Evolutionary conservation across 805 yeast species (phyloP), one percentile per base, ranked within the genome.

Genomic region (Hanseniaspora thailandica): DNA sequence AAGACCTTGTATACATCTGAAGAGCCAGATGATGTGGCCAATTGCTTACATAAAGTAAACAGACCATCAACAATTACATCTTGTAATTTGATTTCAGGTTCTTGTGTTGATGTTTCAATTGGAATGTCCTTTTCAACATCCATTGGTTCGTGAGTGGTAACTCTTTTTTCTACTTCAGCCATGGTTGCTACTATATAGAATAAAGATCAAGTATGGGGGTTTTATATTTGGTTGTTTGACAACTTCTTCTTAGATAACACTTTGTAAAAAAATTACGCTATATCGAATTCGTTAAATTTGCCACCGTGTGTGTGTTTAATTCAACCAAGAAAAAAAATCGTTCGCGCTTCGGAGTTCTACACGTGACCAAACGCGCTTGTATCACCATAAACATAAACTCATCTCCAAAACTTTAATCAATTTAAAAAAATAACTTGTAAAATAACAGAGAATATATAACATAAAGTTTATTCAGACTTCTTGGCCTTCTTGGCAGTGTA

Each of bases 1-100:
- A 93, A 76, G 22, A 86, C 89, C 63, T 84, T 85, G 67, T 90
- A 76, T 45, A 93, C 79, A 68, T 93, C 98, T 65, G 81, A 80
- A 52, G 80, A 79, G 45, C 77, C 66, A 10, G 82, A 82, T 3
- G 89, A 82, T 67, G 82, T 82, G 15, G 68, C 57, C 20, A 69
- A 62, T 35, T 68, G 66, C 38, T 62, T 65, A 33, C 71, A 61
- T 2, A 71, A 63, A 5, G 58, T 36, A 47, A 70, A 60, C 28
- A 70, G 60, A 33, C 58, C 59, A n/a, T 62, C 63, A 40, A 71
- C 65, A 13, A 65, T 59, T 39, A 55, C 50, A 55, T 68, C 67
- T 52, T 66, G 63, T 12, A 62, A 56, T 55, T 64, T 41, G 19
- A 25, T 25, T 25, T 41, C 33, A 10, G 17, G 64, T 55, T 64